phyloP scores from a whole-genome alignment of 306 rosid genomes.

The Pachyrhizus erosus region DNA sequence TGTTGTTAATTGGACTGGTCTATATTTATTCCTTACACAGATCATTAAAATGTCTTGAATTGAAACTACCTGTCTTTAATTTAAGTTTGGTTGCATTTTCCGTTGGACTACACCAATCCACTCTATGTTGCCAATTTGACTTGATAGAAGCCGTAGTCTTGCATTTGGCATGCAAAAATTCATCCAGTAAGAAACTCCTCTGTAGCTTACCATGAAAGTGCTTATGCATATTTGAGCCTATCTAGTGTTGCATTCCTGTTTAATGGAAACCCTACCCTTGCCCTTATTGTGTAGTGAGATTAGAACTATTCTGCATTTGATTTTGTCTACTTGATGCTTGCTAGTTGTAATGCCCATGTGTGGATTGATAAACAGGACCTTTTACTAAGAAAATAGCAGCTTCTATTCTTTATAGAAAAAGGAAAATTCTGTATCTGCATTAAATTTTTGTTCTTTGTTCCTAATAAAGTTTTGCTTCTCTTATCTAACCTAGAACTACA shows the following conservation, averaged over 20 bases:
- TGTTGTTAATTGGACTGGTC: slow-evolving; percentile 24
- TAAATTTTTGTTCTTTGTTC: neutral
- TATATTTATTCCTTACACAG: slow-evolving; percentile 1
- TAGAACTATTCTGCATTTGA: neutral
- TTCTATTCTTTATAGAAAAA: neutral
- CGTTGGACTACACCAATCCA: neutral
- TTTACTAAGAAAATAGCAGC: neutral
- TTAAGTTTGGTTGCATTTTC: slow-evolving; percentile 1
- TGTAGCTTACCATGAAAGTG: neutral
- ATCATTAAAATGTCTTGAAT: slow-evolving; percentile 1
- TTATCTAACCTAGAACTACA: slow-evolving; percentile 21
- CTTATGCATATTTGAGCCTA: slow-evolving; percentile 7
- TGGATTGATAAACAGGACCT: neutral
- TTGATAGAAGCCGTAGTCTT: slow-evolving; percentile 3
- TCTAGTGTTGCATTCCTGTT: slow-evolving; percentile 20
- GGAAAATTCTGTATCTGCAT: neutral
- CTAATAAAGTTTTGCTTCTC: neutral
- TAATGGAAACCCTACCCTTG: neutral
- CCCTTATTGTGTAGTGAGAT: neutral
- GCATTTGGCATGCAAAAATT: neutral
- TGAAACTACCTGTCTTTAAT: slow-evolving; percentile 9
- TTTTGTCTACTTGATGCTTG: slow-evolving; percentile 17
- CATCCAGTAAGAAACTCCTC: neutral
- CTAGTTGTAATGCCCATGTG: slow-evolving; percentile 11
- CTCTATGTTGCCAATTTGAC: slow-evolving; percentile 23